These are phyloP conservation scores for Hemileccinum impolitum DNA, from an alignment of 768 basidiomycete genomes.

Conservation along the genomic window DNA sequence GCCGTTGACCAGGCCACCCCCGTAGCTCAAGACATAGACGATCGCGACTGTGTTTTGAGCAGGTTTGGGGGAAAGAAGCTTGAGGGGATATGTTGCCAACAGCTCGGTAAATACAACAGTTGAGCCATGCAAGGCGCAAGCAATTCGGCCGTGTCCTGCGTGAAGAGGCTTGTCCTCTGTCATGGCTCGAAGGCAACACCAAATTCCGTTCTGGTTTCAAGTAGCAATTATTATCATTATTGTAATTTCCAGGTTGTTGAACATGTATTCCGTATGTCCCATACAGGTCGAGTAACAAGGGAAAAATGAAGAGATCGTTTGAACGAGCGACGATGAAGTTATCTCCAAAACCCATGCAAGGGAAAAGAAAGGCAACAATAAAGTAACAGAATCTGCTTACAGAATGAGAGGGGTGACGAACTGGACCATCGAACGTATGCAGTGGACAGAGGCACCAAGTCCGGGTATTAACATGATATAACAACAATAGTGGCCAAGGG, in stretches of 20 bases:
- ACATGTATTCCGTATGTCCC: slow-evolving; percentile 34
- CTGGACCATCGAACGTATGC: slow-evolving; percentile 20
- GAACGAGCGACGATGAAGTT: slow-evolving; percentile 23
- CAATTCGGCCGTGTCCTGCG: slow-evolving; percentile 56
- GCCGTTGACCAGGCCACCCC: slow-evolving; percentile 88
- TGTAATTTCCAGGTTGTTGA: slow-evolving; percentile 24
- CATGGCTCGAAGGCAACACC: not conserved
- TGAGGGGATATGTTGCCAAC: slow-evolving; percentile 81
- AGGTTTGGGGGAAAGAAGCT: slow-evolving; percentile 74
- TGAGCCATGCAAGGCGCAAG: slow-evolving; percentile 48
- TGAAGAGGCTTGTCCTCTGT: slow-evolving; percentile 5
- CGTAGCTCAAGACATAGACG: slow-evolving; percentile 82
- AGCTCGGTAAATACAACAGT: slow-evolving; percentile 68
- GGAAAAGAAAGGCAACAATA: slow-evolving; percentile 25
- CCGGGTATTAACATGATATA: slow-evolving; percentile 21
- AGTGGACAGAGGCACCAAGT: slow-evolving; percentile 19
- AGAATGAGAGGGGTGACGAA: slow-evolving; percentile 25
- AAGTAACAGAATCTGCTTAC: slow-evolving; percentile 25
- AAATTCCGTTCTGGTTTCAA: not conserved
- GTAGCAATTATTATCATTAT: slow-evolving; percentile 19
- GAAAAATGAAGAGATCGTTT: slow-evolving; percentile 6
- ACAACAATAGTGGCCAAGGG: slow-evolving; percentile 1
- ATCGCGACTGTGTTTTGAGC: slow-evolving; percentile 51
- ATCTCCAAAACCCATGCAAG: slow-evolving; percentile 29
- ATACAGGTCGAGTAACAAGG: slow-evolving; percentile 35